These are phyloP conservation scores for Gomphus bonarii DNA, from an alignment of 1,284 basidiomycete genomes.

Conservation along the genomic window DNA sequence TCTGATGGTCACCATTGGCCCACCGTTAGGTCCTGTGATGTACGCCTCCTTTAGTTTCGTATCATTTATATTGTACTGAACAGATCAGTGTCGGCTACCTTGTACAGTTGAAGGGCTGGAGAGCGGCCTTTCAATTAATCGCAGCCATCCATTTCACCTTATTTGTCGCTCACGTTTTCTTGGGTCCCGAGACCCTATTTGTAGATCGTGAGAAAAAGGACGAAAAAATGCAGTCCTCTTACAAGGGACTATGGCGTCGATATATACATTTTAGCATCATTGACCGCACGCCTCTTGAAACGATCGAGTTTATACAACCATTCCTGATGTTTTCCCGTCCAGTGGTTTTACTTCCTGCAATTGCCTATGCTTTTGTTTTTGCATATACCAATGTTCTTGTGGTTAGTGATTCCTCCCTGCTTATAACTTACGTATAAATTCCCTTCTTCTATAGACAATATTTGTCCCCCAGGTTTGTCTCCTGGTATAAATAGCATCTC, in stretches of 20 bases:
- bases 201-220: background rate
- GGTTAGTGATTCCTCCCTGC: background rate
- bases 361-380: background rate
- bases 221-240: background rate
- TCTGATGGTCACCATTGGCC: slow-evolving; percentile 5
- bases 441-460: background rate
- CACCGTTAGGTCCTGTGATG: slow-evolving; percentile 1
- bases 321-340: background rate
- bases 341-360: background rate
- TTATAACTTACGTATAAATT: background rate
- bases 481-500: background rate
- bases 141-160: background rate
- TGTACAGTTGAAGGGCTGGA: slow-evolving; percentile 1
- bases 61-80: background rate
- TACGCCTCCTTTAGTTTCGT: background rate
- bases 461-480: slow-evolving; percentile 4
- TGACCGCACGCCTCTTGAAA: background rate
- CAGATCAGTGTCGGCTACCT: background rate
- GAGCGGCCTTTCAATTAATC: background rate
- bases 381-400: background rate
- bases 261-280: background rate
- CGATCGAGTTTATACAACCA: background rate
- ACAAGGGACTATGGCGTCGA: background rate
- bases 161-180: slow-evolving; percentile 2
- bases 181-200: background rate